Evolutionary conservation across 371 early-diverging fungal genomes (phyloP), one percentile per base, ranked within the genome.

Genomic region (Coemansia linderi): DNA sequence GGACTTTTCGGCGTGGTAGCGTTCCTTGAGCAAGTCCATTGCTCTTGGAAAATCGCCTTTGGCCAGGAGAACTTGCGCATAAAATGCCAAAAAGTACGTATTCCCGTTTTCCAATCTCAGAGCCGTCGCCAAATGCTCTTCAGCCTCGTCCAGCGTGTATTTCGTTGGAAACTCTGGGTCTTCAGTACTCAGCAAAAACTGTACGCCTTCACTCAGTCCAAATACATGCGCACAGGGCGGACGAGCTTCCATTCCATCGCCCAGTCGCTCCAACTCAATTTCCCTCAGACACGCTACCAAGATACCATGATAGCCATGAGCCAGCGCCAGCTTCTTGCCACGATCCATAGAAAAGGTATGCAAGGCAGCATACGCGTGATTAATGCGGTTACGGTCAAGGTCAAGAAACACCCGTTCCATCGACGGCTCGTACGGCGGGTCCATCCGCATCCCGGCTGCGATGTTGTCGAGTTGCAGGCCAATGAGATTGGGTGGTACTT

Each of bases 261-360:
- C 44, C 44, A 33, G 12, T 15, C 52, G 64, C 4, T 59, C 39
- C 17, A 76, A 9, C 40, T 76, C 76, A 5, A 62, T 22, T 24
- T 76, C 76, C 0, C 76, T 65, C 62, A 76, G 22, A 60, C 73
- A 76, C 0, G 76, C 69, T 12, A 63, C 59, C 15, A 76, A 27
- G 0, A 73, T 63, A 7, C 76, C 76, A 4, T 66, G 52, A 13
- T 68, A 72, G 3, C 76, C 76, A 3, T 73, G 69, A 3, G 76
- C 68, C 37, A 69, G 10, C 7, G 73, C 56, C 29, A 73, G 57
- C 15, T 63, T 68, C n/a, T 44, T 52, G 19, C 76, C 76, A 3
- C 41, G 54, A 8, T 76, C 69, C 39, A 62, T 63, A 2, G 52
- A 27, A 40, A 76, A 65, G 17, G 64, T 44, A 17, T 72, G 37